Evolutionary conservation across 495 filamentous ascomycete species (phyloP).

Genomic region (Parmelia sp.): DNA sequence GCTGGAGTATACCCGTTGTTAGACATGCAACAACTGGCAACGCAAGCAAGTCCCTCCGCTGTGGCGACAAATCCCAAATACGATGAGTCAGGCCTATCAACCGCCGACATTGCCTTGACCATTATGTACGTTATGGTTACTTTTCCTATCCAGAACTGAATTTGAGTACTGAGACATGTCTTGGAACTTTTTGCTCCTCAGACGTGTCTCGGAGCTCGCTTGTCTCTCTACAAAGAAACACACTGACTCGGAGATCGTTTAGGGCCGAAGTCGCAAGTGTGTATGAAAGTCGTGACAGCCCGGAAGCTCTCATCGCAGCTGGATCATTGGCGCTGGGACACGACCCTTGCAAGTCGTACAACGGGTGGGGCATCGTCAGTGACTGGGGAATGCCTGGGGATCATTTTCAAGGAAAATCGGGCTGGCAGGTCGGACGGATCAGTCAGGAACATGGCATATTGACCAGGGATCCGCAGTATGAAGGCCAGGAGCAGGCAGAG

Average conservation of each 20-base stretch:
- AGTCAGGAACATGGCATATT: conserved; percentile 65
- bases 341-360: conserved; percentile 65
- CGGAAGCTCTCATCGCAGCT: conserved; percentile 65
- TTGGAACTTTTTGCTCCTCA: too few species aligned
- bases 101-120: conserved; percentile 55
- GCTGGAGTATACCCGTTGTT: conserved; percentile 68
- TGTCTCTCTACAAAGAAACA: too few species aligned
- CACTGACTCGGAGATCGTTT: too few species aligned
- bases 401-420: conserved; percentile 23
- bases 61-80: conserved; percentile 31
- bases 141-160: too few species aligned
- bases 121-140: too few species aligned
- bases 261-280: conserved; percentile 64
- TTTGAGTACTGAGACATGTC: too few species aligned
- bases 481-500: not conserved
- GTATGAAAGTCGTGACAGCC: conserved; percentile 50
- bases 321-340: conserved; percentile 68
- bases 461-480: conserved; percentile 17
- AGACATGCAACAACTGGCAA: conserved; percentile 77
- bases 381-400: conserved; percentile 42
- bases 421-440: conserved; percentile 56
- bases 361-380: conserved; percentile 67
- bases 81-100: conserved; percentile 28
- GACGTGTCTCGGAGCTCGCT: too few species aligned
- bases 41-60: conserved; percentile 48